Conservation (phyloP, 2,329 filamentous ascomycete species). For the Verticillium nonalfalfae region DNA sequence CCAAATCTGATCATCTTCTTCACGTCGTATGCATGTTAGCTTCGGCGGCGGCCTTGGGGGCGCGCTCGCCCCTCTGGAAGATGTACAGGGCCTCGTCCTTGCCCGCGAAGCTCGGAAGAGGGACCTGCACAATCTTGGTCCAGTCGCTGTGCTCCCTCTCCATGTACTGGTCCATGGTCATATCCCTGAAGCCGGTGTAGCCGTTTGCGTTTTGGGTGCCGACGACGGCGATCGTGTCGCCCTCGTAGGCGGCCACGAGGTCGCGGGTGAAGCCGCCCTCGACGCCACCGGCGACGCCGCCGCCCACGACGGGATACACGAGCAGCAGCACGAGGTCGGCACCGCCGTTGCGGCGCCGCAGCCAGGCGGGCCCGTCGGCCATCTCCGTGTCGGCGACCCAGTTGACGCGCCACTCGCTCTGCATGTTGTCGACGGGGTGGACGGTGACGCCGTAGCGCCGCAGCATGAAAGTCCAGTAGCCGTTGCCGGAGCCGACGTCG, state of each 20-base stretch:
- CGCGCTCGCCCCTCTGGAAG: conserved; percentile 45
- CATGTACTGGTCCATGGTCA: conserved; percentile 63
- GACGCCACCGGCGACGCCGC: conserved; percentile 55
- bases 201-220: conserved; percentile 71
- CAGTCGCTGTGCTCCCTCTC: conserved; percentile 48
- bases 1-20: neutral
- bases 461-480: conserved; percentile 71
- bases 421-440: conserved; percentile 59
- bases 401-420: conserved; percentile 60
- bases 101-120: conserved; percentile 67
- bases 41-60: conserved; percentile 12
- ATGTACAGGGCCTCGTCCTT: conserved; percentile 73
- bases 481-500: conserved; percentile 66
- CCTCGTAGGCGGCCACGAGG: conserved; percentile 54
- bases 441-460: conserved; percentile 49
- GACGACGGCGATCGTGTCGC: conserved; percentile 62
- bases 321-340: conserved; percentile 57
- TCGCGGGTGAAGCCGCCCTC: conserved; percentile 59
- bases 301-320: conserved; percentile 67
- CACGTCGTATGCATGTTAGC: neutral
- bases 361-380: conserved; percentile 52
- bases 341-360: conserved; percentile 41
- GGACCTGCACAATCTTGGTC: conserved; percentile 55
- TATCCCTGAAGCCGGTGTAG: conserved; percentile 61
- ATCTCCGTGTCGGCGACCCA: conserved; percentile 65